Evolutionary conservation across 129 eudicot genomes (phyloP).

Genomic region (Deinandra increscens): DNA sequence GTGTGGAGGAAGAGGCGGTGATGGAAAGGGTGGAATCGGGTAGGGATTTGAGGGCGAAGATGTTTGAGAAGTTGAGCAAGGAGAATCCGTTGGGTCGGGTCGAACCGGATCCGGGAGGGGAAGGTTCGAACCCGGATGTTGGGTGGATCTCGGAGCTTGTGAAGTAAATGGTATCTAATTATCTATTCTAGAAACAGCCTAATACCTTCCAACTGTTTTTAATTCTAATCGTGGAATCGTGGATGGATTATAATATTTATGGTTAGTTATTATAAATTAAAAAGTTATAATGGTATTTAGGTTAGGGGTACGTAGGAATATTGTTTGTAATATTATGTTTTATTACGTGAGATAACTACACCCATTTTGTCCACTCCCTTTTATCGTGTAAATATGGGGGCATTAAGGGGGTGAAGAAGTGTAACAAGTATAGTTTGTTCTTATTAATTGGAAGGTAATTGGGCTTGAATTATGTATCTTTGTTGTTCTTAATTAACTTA

Average conservation of each 20-base stretch:
- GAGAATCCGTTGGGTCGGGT: constrained; percentile 67
- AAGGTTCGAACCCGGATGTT: constrained; percentile 64
- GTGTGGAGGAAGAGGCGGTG: constrained; percentile 53
- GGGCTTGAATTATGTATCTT: no score
- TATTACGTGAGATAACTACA: background rate
- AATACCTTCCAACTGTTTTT: constrained; percentile 17
- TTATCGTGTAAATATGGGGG: constrained; percentile 13
- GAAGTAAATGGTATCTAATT: constrained; percentile 37
- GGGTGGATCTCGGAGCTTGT: constrained; percentile 88
- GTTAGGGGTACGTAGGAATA: background rate
- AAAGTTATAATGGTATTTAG: background rate
- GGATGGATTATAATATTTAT: constrained; percentile 8
- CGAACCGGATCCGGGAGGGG: constrained; percentile 29
- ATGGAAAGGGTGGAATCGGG: constrained; percentile 92
- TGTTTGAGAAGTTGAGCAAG: constrained; percentile 84
- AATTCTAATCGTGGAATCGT: no score
- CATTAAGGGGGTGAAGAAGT: constrained; percentile 23
- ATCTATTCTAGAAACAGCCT: background rate
- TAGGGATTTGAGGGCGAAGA: constrained; percentile 57
- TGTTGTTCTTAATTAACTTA: no score
- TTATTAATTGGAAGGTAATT: no score
- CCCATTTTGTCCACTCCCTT: constrained; percentile 29
- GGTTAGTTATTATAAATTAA: no score
- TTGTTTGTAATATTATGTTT: background rate
- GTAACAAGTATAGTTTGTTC: constrained; percentile 13